Percentiles rank a stretch among this genome's conserved stretches.
phyloP scores from a whole-genome alignment of 495 filamentous ascomycete genomes.

The Tetracladium setigerum region DNA sequence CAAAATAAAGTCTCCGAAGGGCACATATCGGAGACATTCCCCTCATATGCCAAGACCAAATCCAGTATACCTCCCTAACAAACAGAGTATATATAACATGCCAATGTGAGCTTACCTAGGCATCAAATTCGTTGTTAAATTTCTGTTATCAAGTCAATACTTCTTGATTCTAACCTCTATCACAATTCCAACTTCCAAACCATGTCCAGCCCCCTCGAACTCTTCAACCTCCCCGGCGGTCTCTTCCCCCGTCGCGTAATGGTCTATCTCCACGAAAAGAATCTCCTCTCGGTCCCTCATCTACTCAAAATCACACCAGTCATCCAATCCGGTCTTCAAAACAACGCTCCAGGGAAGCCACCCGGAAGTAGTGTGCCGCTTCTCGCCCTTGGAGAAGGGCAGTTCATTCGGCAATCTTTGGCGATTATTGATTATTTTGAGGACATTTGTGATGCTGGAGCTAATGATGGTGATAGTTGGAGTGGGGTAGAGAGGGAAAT shows the following conservation, averaged over 20 bases:
- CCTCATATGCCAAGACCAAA: no score
- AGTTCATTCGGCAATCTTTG: conserved; percentile 15
- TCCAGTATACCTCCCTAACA: no score
- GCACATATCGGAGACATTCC: no score
- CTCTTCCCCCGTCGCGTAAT: conserved; percentile 14
- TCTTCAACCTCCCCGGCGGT: conserved; percentile 9
- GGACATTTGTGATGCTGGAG: conserved; percentile 16
- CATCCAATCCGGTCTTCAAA: background rate
- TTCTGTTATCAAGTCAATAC: no score
- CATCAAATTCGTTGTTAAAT: no score
- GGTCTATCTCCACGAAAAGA: conserved; percentile 21
- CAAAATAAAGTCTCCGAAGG: no score
- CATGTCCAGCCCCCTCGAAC: no score
- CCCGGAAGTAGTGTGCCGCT: conserved; percentile 13
- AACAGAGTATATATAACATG: no score
- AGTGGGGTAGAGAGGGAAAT: conserved; percentile 4
- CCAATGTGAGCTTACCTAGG: no score
- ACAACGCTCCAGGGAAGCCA: conserved; percentile 15
- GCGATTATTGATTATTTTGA: conserved; percentile 22
- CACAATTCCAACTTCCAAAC: no score
- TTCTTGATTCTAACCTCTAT: no score
- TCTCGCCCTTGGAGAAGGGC: conserved; percentile 15
- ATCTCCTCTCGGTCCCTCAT: conserved; percentile 4
- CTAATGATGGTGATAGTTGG: conserved; percentile 7
- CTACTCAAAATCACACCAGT: conserved; percentile 9